These are phyloP conservation scores for Reticulascus tulasneorum DNA, from an alignment of 2,329 filamentous ascomycete genomes.

Conservation along the genomic window DNA sequence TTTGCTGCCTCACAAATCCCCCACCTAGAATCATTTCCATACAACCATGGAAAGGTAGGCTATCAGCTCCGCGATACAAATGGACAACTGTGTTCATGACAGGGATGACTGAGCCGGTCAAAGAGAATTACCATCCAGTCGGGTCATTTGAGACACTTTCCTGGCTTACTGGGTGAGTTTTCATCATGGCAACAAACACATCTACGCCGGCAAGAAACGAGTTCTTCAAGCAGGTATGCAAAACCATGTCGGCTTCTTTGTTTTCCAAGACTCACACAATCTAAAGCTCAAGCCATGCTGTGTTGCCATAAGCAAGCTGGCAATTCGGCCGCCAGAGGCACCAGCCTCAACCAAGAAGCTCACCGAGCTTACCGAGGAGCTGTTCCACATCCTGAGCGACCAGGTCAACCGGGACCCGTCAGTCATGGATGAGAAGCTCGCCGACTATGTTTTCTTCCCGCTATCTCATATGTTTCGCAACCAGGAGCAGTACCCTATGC, in stretches of 20 bases:
- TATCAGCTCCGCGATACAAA: too few species aligned
- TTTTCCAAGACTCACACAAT: neutral
- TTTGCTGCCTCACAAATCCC: too few species aligned
- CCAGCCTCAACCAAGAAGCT: constrained; percentile 39
- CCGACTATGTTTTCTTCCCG: constrained; percentile 94
- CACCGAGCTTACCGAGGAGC: constrained; percentile 37
- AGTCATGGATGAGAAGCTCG: constrained; percentile 72
- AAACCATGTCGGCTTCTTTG: too few species aligned
- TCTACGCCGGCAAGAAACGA: constrained; percentile 22
- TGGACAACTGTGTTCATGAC: too few species aligned
- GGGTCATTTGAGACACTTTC: too few species aligned
- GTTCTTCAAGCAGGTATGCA: constrained; percentile 36
- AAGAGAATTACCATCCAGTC: too few species aligned
- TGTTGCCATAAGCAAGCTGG: constrained; percentile 55
- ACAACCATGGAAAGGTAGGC: too few species aligned
- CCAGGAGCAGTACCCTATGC: constrained; percentile 66
- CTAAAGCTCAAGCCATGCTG: constrained; percentile 61
- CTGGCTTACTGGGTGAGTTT: too few species aligned
- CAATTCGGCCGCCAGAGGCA: constrained; percentile 43
- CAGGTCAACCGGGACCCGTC: constrained; percentile 40
- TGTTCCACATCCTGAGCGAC: constrained; percentile 42
- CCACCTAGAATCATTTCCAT: too few species aligned
- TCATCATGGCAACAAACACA: constrained; percentile 9
- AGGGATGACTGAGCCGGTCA: too few species aligned
- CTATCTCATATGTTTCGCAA: constrained; percentile 80